Evolutionary conservation across 2,329 filamentous ascomycete genomes (phyloP).

Genomic region (Periconia macrospinosa): DNA sequence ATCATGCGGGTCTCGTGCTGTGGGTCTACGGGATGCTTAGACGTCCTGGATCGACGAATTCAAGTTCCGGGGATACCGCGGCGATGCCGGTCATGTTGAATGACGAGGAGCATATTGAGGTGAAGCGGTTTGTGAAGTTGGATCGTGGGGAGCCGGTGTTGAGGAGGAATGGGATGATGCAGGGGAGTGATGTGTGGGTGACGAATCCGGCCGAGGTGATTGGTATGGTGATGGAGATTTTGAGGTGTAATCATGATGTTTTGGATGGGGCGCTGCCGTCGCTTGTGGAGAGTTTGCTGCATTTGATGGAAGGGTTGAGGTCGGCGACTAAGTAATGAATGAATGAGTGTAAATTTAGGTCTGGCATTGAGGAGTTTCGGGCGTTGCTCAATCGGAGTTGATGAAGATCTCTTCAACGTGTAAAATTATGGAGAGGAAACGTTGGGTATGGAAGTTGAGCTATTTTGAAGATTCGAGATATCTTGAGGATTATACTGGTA

Average conservation of each 20-base stretch:
- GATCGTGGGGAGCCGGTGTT: slow-evolving; percentile 59
- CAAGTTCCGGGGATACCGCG: slow-evolving; percentile 29
- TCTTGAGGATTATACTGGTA: too few relatives aligned
- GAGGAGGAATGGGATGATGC: slow-evolving; percentile 25
- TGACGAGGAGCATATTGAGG: slow-evolving; percentile 54
- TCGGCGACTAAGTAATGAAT: slow-evolving; percentile 47
- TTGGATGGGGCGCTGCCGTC: slow-evolving; percentile 50
- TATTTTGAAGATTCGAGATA: too few relatives aligned
- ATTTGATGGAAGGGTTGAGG: slow-evolving; percentile 64
- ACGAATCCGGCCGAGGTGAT: slow-evolving; percentile 63
- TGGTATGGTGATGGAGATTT: slow-evolving; percentile 59
- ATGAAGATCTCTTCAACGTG: too few relatives aligned
- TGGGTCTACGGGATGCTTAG: slow-evolving; percentile 68
- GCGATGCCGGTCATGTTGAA: slow-evolving; percentile 53
- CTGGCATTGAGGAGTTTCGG: too few relatives aligned
- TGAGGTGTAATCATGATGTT: slow-evolving; percentile 55
- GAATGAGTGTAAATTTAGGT: background rate
- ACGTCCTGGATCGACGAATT: slow-evolving; percentile 27
- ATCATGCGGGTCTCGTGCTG: slow-evolving; percentile 68
- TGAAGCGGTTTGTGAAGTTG: slow-evolving; percentile 61
- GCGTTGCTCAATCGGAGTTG: too few relatives aligned
- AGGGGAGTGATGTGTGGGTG: slow-evolving; percentile 37
- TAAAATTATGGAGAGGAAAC: too few relatives aligned
- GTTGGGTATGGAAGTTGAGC: too few relatives aligned
- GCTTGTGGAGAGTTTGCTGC: slow-evolving; percentile 68